phyloP scores from a whole-genome alignment of 192 early-diverging fungal genomes.

The Polychytrium aggregatum region DNA sequence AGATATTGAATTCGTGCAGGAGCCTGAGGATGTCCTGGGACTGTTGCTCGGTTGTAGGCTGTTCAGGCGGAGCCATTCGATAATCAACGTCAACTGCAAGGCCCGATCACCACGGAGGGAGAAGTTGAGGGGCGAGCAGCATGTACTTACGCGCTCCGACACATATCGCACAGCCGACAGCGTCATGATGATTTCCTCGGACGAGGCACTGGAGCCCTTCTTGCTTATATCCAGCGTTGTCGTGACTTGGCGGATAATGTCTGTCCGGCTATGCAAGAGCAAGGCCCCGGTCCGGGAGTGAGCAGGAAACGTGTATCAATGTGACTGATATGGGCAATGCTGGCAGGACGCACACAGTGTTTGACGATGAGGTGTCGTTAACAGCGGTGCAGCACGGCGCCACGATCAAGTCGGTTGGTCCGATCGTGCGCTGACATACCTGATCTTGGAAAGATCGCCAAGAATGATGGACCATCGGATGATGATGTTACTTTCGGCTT shows the following conservation, averaged over 20 bases:
- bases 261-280: conserved; percentile 13
- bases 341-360: too few relatives aligned
- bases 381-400: too few relatives aligned
- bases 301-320: too few relatives aligned
- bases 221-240: conserved; percentile 19
- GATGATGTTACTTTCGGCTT: too few relatives aligned
- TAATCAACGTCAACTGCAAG: too few relatives aligned
- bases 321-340: too few relatives aligned
- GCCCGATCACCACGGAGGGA: too few relatives aligned
- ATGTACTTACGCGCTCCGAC: conserved; percentile 15
- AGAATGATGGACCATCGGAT: conserved; percentile 27
- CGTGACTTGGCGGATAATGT: conserved; percentile 20
- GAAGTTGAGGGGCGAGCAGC: too few relatives aligned
- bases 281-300: too few relatives aligned
- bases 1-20: conserved; percentile 17
- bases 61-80: not conserved
- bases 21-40: conserved; percentile 11
- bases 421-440: too few relatives aligned
- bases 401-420: too few relatives aligned
- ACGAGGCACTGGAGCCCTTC: conserved; percentile 18
- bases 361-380: too few relatives aligned
- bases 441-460: conserved; percentile 26
- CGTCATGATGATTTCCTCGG: conserved; percentile 33
- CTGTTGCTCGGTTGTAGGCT: conserved; percentile 19
- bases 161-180: conserved; percentile 27